Evolutionary conservation across 225 moss, liverwort and hornwort species (phyloP).

Genomic region (Neckera pumila): DNA sequence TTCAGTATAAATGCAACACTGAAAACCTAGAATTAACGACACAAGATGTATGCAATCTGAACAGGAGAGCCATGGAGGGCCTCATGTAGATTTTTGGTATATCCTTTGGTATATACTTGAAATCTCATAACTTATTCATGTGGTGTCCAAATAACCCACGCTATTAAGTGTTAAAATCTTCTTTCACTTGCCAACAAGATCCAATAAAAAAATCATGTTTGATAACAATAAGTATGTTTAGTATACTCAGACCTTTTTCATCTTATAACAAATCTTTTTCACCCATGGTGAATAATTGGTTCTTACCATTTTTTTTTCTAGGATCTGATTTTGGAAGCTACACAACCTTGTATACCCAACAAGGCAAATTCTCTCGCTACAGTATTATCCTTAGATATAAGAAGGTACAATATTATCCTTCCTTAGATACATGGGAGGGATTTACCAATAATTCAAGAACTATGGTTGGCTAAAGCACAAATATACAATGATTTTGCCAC

Average conservation of each 20-base stretch:
- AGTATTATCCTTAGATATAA: too few relatives aligned
- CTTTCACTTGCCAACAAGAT: background rate
- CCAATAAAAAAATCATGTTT: background rate
- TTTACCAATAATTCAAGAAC: background rate
- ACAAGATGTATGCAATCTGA: background rate
- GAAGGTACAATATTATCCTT: background rate
- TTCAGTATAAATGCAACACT: background rate
- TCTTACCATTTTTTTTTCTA: background rate
- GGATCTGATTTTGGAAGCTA: fast-evolving
- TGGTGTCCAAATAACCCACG: too few relatives aligned
- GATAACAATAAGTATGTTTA: background rate
- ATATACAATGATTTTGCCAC: background rate
- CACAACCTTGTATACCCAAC: too few relatives aligned
- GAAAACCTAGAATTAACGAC: too few relatives aligned
- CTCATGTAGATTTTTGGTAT: too few relatives aligned
- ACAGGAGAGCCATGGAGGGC: background rate
- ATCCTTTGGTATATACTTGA: too few relatives aligned
- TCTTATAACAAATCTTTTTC: background rate
- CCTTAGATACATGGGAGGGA: too few relatives aligned
- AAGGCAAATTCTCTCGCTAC: fast-evolving
- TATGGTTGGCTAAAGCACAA: fast-evolving
- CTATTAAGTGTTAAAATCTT: background rate
- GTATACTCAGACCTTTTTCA: background rate
- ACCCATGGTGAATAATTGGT: background rate
- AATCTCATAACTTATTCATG: too few relatives aligned